Percentiles rank a stretch among this genome's conserved stretches.
Conservation (phyloP, 1,284 basidiomycete genomes). For the Ceratobasidium papillatum region DNA sequence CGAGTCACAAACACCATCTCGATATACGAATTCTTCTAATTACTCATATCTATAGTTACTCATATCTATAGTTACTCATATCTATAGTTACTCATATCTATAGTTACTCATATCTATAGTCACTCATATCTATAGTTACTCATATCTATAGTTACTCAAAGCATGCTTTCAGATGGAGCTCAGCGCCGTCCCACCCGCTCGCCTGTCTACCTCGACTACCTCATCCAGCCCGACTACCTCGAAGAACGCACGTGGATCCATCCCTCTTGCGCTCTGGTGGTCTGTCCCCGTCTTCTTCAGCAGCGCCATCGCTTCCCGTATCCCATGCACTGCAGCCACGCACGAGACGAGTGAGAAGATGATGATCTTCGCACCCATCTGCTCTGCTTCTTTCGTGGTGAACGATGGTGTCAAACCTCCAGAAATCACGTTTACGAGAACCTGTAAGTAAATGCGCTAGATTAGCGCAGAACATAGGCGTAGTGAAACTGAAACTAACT, state of each 20-base stretch:
- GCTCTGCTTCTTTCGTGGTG: conserved; percentile 71
- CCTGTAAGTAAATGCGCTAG: too few species aligned
- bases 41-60: too few species aligned
- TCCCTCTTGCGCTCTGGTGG: conserved; percentile 72
- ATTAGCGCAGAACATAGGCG: neutral
- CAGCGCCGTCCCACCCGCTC: conserved; percentile 67
- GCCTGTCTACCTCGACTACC: conserved; percentile 64
- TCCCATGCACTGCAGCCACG: conserved; percentile 74
- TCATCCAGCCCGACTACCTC: conserved; percentile 74
- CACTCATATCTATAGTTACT: too few species aligned
- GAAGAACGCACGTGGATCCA: conserved; percentile 80
- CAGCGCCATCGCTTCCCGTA: conserved; percentile 74
- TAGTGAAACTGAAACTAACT: conserved; percentile 46
- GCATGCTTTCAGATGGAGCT: conserved; percentile 55
- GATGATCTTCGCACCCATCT: conserved; percentile 76
- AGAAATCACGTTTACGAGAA: conserved; percentile 79
- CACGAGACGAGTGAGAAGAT: conserved; percentile 76
- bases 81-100: too few species aligned
- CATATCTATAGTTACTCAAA: neutral
- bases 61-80: too few species aligned
- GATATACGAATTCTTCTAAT: too few species aligned
- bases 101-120: too few species aligned
- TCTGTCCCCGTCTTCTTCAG: conserved; percentile 80
- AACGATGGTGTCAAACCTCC: conserved; percentile 79
- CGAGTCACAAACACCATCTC: too few species aligned